Evolutionary conservation across 257 asterid genomes (phyloP).

Genomic region (Voacanga thouarsii): DNA sequence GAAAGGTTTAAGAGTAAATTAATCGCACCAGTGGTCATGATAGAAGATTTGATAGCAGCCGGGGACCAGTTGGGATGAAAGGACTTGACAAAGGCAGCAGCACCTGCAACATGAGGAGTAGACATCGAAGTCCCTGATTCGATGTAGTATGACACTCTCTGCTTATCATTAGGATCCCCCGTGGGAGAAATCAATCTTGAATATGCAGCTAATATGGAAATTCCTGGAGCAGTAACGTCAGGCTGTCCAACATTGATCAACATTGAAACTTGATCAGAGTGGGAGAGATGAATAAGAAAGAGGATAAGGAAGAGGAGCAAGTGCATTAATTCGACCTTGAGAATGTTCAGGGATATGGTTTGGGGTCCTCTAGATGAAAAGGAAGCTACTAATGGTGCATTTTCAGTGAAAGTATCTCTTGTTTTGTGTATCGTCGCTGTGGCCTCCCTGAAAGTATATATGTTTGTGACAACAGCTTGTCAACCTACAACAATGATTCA

Average conservation of each 20-base stretch:
- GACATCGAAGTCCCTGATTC: constrained; percentile 93
- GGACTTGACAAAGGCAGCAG: constrained; percentile 73
- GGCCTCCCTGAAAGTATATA: constrained; percentile 37
- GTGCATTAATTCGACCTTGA: constrained; percentile 46
- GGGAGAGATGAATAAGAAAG: not conserved
- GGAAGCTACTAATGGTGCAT: constrained; percentile 52
- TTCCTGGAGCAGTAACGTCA: constrained; percentile 84
- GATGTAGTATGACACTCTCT: constrained; percentile 43
- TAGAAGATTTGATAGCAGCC: constrained; percentile 81
- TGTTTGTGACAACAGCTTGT: not conserved
- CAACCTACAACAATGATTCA: not conserved
- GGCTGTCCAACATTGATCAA: constrained; percentile 41
- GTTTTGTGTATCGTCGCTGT: constrained; percentile 52
- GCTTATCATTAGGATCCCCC: constrained; percentile 21
- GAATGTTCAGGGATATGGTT: constrained; percentile 37
- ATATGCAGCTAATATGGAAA: constrained; percentile 65
- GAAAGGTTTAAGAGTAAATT: no score
- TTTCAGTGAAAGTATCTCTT: constrained; percentile 15
- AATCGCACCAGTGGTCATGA: constrained; percentile 71
- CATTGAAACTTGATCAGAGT: not conserved
- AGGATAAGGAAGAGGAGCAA: not conserved
- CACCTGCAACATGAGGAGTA: constrained; percentile 73
- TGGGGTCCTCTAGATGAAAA: constrained; percentile 91
- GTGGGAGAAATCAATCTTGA: constrained; percentile 29
- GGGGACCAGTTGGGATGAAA: constrained; percentile 74